A percentile compares a stretch with the other conserved stretches of the same genome.
Evolutionary conservation across 129 eudicot species (phyloP).

Genomic region (Flaveria bidentis): DNA sequence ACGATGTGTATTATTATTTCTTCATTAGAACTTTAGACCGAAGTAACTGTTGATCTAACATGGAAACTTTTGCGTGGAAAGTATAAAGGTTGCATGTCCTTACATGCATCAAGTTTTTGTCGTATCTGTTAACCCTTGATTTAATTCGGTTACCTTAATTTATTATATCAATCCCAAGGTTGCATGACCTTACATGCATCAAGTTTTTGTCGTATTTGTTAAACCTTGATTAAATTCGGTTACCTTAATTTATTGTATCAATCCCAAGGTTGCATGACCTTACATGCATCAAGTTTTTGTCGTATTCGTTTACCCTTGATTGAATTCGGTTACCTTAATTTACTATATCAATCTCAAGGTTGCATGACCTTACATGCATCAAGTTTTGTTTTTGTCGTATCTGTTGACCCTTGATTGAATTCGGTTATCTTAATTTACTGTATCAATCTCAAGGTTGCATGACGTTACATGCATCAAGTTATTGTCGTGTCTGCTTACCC

Average conservation of each 20-base stretch:
- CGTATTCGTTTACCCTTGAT: background rate
- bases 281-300: background rate
- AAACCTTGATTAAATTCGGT: too few relatives aligned
- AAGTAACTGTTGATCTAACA: background rate
- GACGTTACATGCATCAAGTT: background rate
- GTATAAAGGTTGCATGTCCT: background rate
- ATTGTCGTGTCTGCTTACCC: background rate
- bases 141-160: too few relatives aligned
- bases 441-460: background rate
- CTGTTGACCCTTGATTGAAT: background rate
- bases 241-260: too few relatives aligned
- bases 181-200: too few relatives aligned
- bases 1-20: background rate
- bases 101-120: too few relatives aligned
- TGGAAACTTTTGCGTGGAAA: conserved; percentile 18
- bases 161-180: too few relatives aligned
- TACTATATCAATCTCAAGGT: background rate
- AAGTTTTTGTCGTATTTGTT: too few relatives aligned
- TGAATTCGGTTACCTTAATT: background rate
- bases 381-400: background rate
- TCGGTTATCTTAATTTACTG: background rate
- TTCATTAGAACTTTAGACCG: background rate
- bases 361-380: background rate
- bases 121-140: too few relatives aligned
- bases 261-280: background rate